These are phyloP conservation scores for Luvunga scandens DNA, from an alignment of 345 rosid genomes.

Conservation along the genomic window DNA sequence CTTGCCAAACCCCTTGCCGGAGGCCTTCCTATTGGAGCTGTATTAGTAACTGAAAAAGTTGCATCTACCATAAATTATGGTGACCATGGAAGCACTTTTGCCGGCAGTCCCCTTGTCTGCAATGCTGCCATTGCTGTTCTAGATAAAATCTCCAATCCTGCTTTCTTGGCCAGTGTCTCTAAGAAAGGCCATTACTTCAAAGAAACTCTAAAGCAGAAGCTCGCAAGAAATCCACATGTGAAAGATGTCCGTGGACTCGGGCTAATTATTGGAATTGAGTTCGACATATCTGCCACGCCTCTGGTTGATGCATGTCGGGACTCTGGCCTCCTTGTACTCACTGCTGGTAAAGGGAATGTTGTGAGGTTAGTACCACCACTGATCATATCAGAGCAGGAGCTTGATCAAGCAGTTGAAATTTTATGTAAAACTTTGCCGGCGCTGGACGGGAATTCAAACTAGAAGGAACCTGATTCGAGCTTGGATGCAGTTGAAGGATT, in stretches of 20 bases:
- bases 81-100: slow-evolving; percentile 95
- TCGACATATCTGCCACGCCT: slow-evolving; percentile 61
- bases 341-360: slow-evolving; percentile 84
- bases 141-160: slow-evolving; percentile 64
- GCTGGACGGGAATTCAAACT: slow-evolving; percentile 12
- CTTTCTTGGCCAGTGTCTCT: slow-evolving; percentile 66
- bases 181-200: slow-evolving; percentile 69
- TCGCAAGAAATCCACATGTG: slow-evolving; percentile 67
- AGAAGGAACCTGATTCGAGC: neutral
- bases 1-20: slow-evolving; percentile 97
- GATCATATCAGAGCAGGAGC: slow-evolving; percentile 71
- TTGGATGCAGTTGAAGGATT: neutral
- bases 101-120: slow-evolving; percentile 78
- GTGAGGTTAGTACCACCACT: slow-evolving; percentile 89
- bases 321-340: slow-evolving; percentile 63
- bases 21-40: slow-evolving; percentile 89
- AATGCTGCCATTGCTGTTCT: slow-evolving; percentile 63
- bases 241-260: slow-evolving; percentile 85
- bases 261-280: slow-evolving; percentile 75
- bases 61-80: slow-evolving; percentile 64
- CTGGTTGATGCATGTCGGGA: slow-evolving; percentile 76
- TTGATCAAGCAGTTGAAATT: slow-evolving; percentile 64
- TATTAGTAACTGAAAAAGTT: slow-evolving; percentile 69
- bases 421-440: slow-evolving; percentile 28
- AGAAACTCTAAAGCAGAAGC: slow-evolving; percentile 47